Evolutionary conservation across 805 yeast genomes (phyloP), one percentile per base, ranked within the genome.

Genomic region (Starmerella stigmatis): DNA sequence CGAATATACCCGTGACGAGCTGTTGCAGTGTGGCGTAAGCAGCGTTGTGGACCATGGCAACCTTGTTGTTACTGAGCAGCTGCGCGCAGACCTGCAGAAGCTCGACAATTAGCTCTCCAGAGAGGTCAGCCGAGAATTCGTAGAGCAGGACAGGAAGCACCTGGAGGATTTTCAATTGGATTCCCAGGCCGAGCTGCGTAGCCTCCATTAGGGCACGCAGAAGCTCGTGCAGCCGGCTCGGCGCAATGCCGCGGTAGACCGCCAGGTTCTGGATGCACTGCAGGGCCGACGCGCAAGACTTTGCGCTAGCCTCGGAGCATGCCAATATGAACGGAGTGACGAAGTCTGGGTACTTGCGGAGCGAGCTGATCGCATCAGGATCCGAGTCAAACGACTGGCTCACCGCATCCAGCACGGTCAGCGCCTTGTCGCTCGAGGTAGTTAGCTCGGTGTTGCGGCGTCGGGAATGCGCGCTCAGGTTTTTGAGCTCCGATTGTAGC

Each of bases 11-110:
- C 29, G 81, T 76, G 36, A 86, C 72, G 34, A 92, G 64, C 60
- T 92, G 97, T 51, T 86, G 94, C 37, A 86, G 71, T 3, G 97
- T 86, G 2, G 97, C 98, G 41, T 85, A 78, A 0, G 97, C 96
- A 0, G 97, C 84, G 56, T 86, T 88, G 12, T 76, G 71, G 5
- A 92, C 94, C 54, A 84, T 83, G 0, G 81, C 75, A 5, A 79
- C 73, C 54, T 82, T 81, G 49, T 76, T 81, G 12, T 77, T 71
- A 12, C 76, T 66, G 46, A 84, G 86, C 41, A 92, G 68, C 27
- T 76, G 72, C 0, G 92, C 73, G 58, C 94, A 84, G 2, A 89
- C 76, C 19, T 68, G 65, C 17, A 89, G 64, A 11, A 85, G 62
- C 49, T 74, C 74, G 7, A 78, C 67, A 28, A 86, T 67, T 13